Evolutionary conservation across 192 early-diverging fungal species (phyloP), one percentile per base, ranked within the genome.

Genomic region (Rhizoclosmatium globosum): DNA sequence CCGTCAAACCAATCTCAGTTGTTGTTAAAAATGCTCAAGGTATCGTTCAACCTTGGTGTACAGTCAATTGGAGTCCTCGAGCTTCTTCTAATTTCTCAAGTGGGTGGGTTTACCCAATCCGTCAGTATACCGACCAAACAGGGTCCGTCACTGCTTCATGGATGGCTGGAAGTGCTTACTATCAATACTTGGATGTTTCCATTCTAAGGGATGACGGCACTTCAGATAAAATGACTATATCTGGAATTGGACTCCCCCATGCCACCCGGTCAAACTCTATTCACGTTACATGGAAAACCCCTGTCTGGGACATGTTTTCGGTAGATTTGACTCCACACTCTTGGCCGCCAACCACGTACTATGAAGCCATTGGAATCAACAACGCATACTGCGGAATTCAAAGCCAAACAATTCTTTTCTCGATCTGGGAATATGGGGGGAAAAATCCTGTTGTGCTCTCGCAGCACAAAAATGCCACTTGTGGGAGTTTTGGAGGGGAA

Each of bases 381-480:
- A 42, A 68, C 41, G 39, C 42, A 46, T 68, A 68, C 41, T 71
- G 69, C 38, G 69, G 69, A 19, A 71, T 71, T 48, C 69, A 71
- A n/a, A 71, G 53, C 50, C 19, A 71, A 7, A 9, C 9, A 15
- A 48, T 71, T 21, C 50, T 56, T 13, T 71, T 71, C 38, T 43
- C 38, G 2, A 48, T 71, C 9, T 71, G 69, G 69, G 46, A 48
- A 7, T n/a, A 39, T n/a, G 38, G 38, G 3, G 66, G 66, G 2
- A 45, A 2, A 42, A 45, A 39, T 23, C 66, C 66, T 2, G 66
- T 43, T 3, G 69, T 71, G 19, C 21, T 71, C 50, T 6, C 7
- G 15, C 11, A 38, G 21, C n/a, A 56, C 69, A 6, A 48, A 56
- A 71, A 71, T 3, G 69, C 38, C 0, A 39, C 53, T 3, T 71